Conservation (phyloP, 805 yeast species). For the Ogataea thermomethanolica region DNA sequence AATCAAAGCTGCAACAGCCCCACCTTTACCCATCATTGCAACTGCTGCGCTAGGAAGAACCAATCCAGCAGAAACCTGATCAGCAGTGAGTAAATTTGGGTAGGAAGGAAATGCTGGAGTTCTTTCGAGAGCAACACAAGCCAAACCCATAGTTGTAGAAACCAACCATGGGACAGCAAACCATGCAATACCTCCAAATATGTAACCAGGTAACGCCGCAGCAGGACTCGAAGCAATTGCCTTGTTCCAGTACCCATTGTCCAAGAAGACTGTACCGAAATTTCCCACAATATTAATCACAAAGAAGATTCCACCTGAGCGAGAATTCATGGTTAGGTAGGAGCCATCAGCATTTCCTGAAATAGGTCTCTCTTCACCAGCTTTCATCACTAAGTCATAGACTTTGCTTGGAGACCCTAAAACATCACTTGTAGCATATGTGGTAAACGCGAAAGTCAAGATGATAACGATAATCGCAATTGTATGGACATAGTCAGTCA, state of each 20-base stretch:
- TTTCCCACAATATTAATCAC: conserved; percentile 87
- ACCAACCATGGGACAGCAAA: conserved; percentile 82
- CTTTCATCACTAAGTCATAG: conserved; percentile 65
- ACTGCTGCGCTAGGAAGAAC: conserved; percentile 77
- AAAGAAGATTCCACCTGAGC: conserved; percentile 83
- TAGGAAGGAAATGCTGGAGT: conserved; percentile 76
- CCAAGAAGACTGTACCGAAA: conserved; percentile 34
- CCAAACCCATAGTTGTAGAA: conserved; percentile 85
- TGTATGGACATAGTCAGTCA: conserved; percentile 80
- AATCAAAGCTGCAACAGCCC: conserved; percentile 78
- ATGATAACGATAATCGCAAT: conserved; percentile 74
- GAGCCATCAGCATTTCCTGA: conserved; percentile 83
- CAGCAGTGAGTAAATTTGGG: conserved; percentile 61
- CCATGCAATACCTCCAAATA: conserved; percentile 88
- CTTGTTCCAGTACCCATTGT: conserved; percentile 35
- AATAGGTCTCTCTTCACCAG: conserved; percentile 61
- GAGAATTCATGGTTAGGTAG: conserved; percentile 82
- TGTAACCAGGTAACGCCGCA: conserved; percentile 83
- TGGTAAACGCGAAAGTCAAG: conserved; percentile 74
- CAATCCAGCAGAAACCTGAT: conserved; percentile 77
- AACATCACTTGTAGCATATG: conserved; percentile 63
- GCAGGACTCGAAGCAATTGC: conserved; percentile 61
- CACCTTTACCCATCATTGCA: conserved; percentile 81
- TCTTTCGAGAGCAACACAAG: conserved; percentile 68
- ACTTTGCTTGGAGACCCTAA: conserved; percentile 83